These are phyloP conservation scores for Ceratobasidium sp. DNA, from an alignment of 1,284 basidiomycete genomes.

Conservation along the genomic window DNA sequence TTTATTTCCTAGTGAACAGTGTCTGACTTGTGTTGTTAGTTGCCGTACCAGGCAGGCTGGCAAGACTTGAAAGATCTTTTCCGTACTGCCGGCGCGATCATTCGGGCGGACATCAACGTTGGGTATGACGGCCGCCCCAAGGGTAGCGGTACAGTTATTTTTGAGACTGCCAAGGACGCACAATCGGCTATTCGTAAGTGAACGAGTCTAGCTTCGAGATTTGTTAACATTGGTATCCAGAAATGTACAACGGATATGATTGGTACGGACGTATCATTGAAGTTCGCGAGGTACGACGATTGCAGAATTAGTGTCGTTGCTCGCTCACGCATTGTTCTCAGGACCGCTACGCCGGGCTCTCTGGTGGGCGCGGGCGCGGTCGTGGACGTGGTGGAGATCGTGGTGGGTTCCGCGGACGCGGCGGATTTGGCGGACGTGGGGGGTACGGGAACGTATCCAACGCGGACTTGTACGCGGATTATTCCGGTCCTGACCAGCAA, in stretches of 20 bases:
- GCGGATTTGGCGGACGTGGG: slow-evolving; percentile 60
- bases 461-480: slow-evolving; percentile 84
- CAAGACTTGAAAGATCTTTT: slow-evolving; percentile 98
- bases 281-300: slow-evolving; percentile 83
- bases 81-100: slow-evolving; percentile 92
- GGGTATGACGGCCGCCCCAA: slow-evolving; percentile 92
- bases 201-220: background rate
- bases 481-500: slow-evolving; percentile 80
- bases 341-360: slow-evolving; percentile 90
- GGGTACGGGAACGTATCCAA: slow-evolving; percentile 62
- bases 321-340: slow-evolving; percentile 55
- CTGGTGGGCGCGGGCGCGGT: slow-evolving; percentile 59
- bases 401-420: slow-evolving; percentile 59
- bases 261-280: slow-evolving; percentile 94
- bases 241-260: slow-evolving; percentile 94
- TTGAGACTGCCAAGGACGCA: slow-evolving; percentile 91
- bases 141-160: slow-evolving; percentile 95
- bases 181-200: slow-evolving; percentile 87
- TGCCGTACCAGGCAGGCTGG: slow-evolving; percentile 97
- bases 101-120: slow-evolving; percentile 94
- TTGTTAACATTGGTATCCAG: slow-evolving; percentile 59
- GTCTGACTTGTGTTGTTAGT: slow-evolving; percentile 61
- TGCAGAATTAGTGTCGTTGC: background rate
- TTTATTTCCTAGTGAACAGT: background rate
- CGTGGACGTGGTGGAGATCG: slow-evolving; percentile 59